A percentile compares a stretch with the other conserved stretches of the same genome.
phyloP scores from a whole-genome alignment of 768 basidiomycete species.

The Rhodotorula paludigena region DNA sequence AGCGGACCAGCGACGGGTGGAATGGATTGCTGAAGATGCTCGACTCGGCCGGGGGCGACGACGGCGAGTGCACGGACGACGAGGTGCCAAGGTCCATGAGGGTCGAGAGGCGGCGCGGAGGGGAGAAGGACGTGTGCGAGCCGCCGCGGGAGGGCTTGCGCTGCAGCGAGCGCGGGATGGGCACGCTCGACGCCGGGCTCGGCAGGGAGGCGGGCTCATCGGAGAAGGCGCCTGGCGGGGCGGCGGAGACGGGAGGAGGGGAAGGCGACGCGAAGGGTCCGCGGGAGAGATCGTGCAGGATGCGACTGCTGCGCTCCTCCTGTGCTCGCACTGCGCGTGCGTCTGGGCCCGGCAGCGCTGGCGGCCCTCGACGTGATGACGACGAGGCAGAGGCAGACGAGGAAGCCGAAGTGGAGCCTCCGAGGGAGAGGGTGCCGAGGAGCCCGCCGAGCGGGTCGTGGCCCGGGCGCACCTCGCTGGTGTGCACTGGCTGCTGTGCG shows the following conservation, averaged over 20 bases:
- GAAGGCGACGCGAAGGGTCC: constrained; percentile 7
- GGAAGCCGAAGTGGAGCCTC: neutral
- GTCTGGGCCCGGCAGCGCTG: neutral
- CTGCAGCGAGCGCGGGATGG: neutral
- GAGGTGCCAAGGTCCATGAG: constrained; percentile 15
- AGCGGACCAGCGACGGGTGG: constrained; percentile 4
- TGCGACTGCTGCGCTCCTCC: neutral
- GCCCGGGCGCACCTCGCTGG: neutral
- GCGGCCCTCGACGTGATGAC: neutral
- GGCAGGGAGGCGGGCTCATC: neutral
- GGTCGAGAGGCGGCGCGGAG: constrained; percentile 16
- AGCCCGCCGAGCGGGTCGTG: constrained; percentile 3
- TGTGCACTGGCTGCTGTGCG: neutral
- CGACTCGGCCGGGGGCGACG: constrained; percentile 2
- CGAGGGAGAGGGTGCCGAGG: neutral
- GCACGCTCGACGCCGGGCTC: neutral
- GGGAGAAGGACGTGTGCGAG: constrained; percentile 5
- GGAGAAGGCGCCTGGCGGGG: neutral
- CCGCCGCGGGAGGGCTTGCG: neutral
- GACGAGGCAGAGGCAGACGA: neutral
- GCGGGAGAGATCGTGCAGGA: constrained; percentile 17
- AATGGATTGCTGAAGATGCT: constrained; percentile 18
- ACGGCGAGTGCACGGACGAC: neutral
- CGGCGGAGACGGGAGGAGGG: neutral
- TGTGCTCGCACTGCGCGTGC: neutral